phyloP scores from a whole-genome alignment of 148 eudicot species.

The Pouteria glomerata region DNA sequence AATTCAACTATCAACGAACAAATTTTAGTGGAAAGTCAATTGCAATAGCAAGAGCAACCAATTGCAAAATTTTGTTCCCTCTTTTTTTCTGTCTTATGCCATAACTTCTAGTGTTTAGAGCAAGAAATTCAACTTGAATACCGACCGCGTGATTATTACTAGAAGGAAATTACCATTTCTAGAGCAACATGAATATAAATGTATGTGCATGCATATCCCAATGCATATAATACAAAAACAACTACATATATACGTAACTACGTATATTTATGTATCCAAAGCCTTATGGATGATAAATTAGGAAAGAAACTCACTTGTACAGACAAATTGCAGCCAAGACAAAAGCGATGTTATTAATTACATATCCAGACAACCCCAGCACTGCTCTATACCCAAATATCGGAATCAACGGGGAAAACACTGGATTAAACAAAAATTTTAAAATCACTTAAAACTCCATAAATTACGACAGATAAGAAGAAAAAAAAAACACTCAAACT shows the following conservation, averaged over 20 bases:
- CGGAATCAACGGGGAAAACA: slow-evolving; percentile 66
- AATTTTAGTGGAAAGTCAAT: no score
- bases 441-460: background rate
- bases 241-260: background rate
- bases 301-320: slow-evolving; percentile 48
- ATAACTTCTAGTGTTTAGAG: no score
- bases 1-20: no score
- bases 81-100: no score
- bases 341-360: slow-evolving; percentile 64
- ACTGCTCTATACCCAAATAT: slow-evolving; percentile 88
- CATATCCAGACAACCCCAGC: slow-evolving; percentile 81
- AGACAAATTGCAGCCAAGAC: slow-evolving; percentile 70
- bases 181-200: background rate
- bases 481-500: no score
- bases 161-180: background rate
- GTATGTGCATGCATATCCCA: background rate
- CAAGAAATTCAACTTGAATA: no score
- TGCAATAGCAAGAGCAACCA: no score
- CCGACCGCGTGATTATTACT: no score
- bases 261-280: background rate
- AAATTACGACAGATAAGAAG: background rate
- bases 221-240: no score
- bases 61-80: no score
- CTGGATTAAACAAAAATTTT: slow-evolving; percentile 26
- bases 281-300: background rate